Evolutionary conservation across 1,284 basidiomycete species (phyloP), one percentile per base, ranked within the genome.

Genomic region (Cryptococcus hybrid): DNA sequence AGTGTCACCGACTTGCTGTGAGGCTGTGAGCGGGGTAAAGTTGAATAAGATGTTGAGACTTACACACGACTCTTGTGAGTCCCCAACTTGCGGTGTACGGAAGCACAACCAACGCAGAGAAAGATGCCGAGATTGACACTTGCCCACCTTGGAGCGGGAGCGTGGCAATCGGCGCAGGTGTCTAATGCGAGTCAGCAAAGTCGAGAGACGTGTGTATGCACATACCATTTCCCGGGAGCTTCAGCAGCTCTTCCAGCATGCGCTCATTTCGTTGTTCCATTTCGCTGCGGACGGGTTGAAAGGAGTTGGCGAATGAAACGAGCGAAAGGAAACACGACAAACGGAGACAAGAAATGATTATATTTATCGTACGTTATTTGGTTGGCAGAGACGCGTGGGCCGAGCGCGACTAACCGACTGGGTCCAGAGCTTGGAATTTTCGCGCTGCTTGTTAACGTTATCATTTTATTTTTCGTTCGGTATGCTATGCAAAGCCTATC

Each of bases 11-110:
- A 74, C 61, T 78, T 78, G 34, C 73, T 77, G 52, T 39, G 7
- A 8, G 11, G 48, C 15, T 30, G 24, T 30, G 45, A 36, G 50
- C 38, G 39, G 3, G 45, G 11, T 30, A 47, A 40, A 30, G 52
- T 47, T 30, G 30, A 18, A 39, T 6, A 30, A 13, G n/a, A 13
- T 12, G 11, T 34, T 8, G 47, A 11, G 8, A 62, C 73, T 67
- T 61, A 76, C 69, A 78, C 74, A 59, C 77, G 65, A 7, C 71
- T 74, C n/a, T 59, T 63, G 52, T 78, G 77, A 5, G 77, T 78
- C 13, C 77, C 77, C 57, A 78, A 58, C 57, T 75, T 75, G 5
- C 77, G 67, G 56, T 78, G 77, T 5, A 75, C 62, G 3, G 66
- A 70, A 0, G 75, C 76, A 51, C 73, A 76, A 7, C 61, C 55